Base-by-base conservation (phyloP, 2,329 filamentous ascomycete species). In the Alternaria burnsii region DNA sequence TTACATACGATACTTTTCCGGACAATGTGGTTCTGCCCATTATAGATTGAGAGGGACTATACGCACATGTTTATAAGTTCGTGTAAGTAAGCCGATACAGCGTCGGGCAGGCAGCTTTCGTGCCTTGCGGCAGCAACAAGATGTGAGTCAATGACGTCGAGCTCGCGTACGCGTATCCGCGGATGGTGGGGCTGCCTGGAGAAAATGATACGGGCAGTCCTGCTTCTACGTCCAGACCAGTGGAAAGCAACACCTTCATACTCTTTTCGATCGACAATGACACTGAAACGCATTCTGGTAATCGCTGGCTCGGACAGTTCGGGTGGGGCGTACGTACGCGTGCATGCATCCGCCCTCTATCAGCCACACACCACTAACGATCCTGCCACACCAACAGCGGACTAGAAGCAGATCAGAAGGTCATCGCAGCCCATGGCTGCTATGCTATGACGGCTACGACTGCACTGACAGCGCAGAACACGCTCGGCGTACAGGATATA, bases 381-480 rank as follows among this genome's bases (percentile, higher is more conserved):
- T 20, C 20, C 50, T 46, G 38, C 30, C 53, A 36, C 72, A 97
- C 38, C 57, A 44, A 59, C 52, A 59, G 94, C 57, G 95, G 94
- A 52, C 87, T 99, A 34, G 94, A 99, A 79, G 95, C 94, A 40
- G 94, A 98, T 77, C 94, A 98, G 76, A 97, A 97, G 78, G 93
- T 97, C 62, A 90, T 97, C 62, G 91, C 93, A 44, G 92, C 92
- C 18, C 93, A 98, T 86, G 89, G 91, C 61, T 95, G 92, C 81
- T 98, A 98, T 84, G 93, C 93, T 61, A 96, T 97, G 89, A 97
- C 94, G 52, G 93, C 94, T 22, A 97, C 94, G 10, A 96, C 94
- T 14, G 94, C 94, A 20, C 82, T 99, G 74, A 99, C 95, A n/a
- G 94, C 93, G 16, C 95, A 98, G 76, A 97, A 98, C 79, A 99